These are phyloP conservation scores for Baeospora myosura DNA, from an alignment of 1,284 basidiomycete species.

Conservation along the genomic window DNA sequence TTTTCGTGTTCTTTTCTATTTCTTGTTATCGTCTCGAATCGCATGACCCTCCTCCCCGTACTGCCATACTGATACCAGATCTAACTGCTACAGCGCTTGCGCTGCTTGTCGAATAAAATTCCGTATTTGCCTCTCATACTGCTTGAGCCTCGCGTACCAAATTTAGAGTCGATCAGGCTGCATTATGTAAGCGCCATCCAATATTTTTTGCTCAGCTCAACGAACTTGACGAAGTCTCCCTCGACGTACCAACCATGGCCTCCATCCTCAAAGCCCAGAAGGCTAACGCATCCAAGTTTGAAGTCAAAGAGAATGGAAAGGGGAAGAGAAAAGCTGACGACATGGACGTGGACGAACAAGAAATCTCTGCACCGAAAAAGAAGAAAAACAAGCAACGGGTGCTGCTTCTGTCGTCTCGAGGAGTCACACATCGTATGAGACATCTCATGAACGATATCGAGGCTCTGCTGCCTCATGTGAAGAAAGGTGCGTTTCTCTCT, in stretches of 20 bases:
- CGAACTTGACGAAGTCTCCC: no score
- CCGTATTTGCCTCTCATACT: no score
- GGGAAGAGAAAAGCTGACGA: conserved; percentile 61
- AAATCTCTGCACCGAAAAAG: conserved; percentile 37
- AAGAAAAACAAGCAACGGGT: conserved; percentile 83
- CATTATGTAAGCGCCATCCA: no score
- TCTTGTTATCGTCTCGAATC: no score
- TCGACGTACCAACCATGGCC: no score
- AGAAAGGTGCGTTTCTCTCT: conserved; percentile 68
- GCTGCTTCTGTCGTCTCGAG: conserved; percentile 87
- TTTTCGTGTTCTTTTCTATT: neutral
- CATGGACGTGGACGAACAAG: conserved; percentile 47
- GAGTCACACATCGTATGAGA: conserved; percentile 93
- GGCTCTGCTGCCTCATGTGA: conserved; percentile 86
- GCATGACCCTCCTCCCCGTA: no score
- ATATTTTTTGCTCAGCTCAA: no score
- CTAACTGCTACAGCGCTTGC: no score
- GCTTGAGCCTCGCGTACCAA: no score
- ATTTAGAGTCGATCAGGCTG: no score
- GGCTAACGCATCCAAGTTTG: conserved; percentile 44
- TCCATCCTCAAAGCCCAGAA: conserved; percentile 60
- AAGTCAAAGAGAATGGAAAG: conserved; percentile 43
- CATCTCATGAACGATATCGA: conserved; percentile 97
- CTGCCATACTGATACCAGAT: no score
- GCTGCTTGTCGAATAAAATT: no score